Conservation (phyloP, 2,329 filamentous ascomycete genomes). For the Metarhizium album region DNA sequence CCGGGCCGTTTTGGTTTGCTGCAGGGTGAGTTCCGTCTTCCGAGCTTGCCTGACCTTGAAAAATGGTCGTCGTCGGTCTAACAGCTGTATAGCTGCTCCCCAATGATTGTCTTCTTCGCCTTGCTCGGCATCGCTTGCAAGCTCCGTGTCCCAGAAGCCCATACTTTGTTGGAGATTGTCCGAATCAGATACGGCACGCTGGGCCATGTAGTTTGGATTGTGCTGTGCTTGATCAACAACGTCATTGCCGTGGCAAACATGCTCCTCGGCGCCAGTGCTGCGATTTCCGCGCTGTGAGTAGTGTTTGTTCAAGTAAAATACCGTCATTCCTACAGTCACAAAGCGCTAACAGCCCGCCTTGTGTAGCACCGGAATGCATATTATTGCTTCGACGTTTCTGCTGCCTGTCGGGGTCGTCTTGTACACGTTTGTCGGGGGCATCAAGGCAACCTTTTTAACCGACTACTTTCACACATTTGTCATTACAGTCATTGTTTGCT, state of each 20-base stretch:
- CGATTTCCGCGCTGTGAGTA: slow-evolving; percentile 23
- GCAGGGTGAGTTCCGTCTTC: slow-evolving; percentile 25
- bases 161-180: slow-evolving; percentile 43
- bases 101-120: slow-evolving; percentile 43
- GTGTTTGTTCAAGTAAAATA: too few species aligned
- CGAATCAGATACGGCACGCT: slow-evolving; percentile 36
- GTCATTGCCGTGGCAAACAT: slow-evolving; percentile 42
- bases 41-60: background rate
- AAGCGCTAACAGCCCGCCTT: background rate
- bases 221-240: slow-evolving; percentile 38
- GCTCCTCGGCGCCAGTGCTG: slow-evolving; percentile 30
- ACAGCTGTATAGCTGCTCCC: slow-evolving; percentile 25
- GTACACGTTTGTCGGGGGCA: slow-evolving; percentile 29
- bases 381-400: slow-evolving; percentile 38
- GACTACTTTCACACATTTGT: slow-evolving; percentile 45
- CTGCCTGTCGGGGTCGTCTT: slow-evolving; percentile 26
- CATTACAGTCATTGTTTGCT: slow-evolving; percentile 40
- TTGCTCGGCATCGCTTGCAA: slow-evolving; percentile 26
- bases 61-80: background rate
- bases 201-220: slow-evolving; percentile 41
- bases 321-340: too few species aligned
- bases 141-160: slow-evolving; percentile 33
- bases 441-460: slow-evolving; percentile 33
- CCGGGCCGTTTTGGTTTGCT: slow-evolving; percentile 47
- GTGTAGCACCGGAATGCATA: slow-evolving; percentile 34